Evolutionary conservation across 2,329 filamentous ascomycete genomes (phyloP), one percentile per base, ranked within the genome.

Genomic region (Neocucurbitaria cava): DNA sequence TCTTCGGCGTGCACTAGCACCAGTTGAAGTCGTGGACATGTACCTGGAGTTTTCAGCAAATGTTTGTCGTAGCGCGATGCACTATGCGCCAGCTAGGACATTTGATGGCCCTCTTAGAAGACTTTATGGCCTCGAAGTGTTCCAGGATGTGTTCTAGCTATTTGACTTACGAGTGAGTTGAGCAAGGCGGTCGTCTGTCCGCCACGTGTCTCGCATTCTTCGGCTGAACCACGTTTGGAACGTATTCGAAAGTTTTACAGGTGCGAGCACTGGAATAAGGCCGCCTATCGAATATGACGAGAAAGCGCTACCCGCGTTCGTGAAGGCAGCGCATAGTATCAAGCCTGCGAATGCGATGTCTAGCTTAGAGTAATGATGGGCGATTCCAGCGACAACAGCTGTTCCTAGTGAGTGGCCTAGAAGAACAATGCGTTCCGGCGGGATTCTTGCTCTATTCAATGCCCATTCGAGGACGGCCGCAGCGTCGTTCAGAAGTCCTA

Each of bases 391-490:
- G 4, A 88, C 86, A 1, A 97, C 91, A 0, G 91, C 94, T 0
- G 94, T 96, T 9, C 94, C 94, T 0, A 98, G 82, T 65, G 91
- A 96, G 62, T 97, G 93, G 1, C 93, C 94, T 2, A 96, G 79
- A 15, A 98, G 80, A 4, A 94, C 86, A 52, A 97, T 94, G 15
- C 87, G 87, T 28, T 85, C 83, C 0, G 92, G 81, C 0, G 90
- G 80, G 15, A 97, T 82, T 0, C 84, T 81, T 3, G 86, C 85
- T 0, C 83, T 81, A n/a, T 86, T 78, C 40, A 92, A 80, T 3
- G 90, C 89, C 80, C 89, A 96, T 52, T 92, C 84, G 2, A 96
- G 81, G 1, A 91, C 79, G 0, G 92, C 82, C 9, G 89, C 80
- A 15, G 88, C 92, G 70, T 98, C 94, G 10, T 85, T 85, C 48